Evolutionary conservation across 257 asterid genomes (phyloP), one percentile per base, ranked within the genome.

Genomic region (Coffea canephora): DNA sequence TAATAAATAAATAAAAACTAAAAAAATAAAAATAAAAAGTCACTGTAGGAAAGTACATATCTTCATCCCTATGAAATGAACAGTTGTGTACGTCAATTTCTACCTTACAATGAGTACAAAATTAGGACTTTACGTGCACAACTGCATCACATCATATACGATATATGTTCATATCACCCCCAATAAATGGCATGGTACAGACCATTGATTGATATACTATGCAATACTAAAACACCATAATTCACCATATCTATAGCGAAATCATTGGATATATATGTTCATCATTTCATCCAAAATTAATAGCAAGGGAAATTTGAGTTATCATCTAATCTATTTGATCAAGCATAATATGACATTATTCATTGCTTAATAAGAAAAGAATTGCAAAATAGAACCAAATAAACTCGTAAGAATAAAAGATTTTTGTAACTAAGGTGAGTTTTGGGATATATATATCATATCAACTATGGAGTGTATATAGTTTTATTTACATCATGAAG

Each of bases 81-180:
- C n/a, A 71, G 50, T 67, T 62, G 59, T 39, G 61, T 68, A 41
- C 80, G 21, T 18, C 55, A 74, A 72, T 65, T 31, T 71, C n/a
- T 68, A 72, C 31, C 21, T 46, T 64, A 16, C 52, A 75, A 54
- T 76, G 77, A 83, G 86, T 67, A 69, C 76, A 62, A 79, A 62
- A 75, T 79, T n/a, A 77, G 68, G 80, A 70, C 72, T 23, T 81
- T 86, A 86, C 90, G 89, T 88, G 89, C 83, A 83, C 84, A 77
- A 70, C 81, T 80, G 82, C 81, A 45, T 75, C 74, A 74, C 73
- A 61, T 69, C 74, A 71, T 55, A 65, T 72, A 65, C 74, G 74
- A 73, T 31, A 31, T 31, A 31, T 72, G 43, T 82, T 78, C 50
- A 11, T 80, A 71, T 81, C 82, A 77, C 62, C 86, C 36, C 81